Conservation (phyloP, 2,329 filamentous ascomycete species). For the Pseudogymnoascus sp. region DNA sequence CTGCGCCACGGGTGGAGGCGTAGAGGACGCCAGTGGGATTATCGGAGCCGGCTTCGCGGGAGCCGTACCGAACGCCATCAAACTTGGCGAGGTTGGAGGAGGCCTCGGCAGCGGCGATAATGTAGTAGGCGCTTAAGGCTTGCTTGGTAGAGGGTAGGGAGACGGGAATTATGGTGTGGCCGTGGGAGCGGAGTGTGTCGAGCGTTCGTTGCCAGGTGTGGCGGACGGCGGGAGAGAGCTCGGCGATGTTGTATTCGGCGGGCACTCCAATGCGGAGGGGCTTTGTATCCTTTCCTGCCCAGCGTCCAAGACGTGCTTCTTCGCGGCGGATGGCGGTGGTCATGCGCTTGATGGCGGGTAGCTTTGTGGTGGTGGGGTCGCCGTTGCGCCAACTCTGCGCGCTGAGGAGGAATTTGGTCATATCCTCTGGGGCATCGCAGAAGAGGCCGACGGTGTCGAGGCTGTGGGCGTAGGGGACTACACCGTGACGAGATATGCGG, state of each 20-base stretch:
- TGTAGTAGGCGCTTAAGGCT: slow-evolving; percentile 88
- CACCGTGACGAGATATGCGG: slow-evolving; percentile 58
- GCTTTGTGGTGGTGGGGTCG: slow-evolving; percentile 32
- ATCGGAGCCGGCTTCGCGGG: slow-evolving; percentile 34
- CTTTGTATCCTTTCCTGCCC: not conserved
- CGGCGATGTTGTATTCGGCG: slow-evolving; percentile 79
- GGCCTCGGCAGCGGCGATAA: slow-evolving; percentile 90
- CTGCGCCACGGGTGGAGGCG: slow-evolving; percentile 62
- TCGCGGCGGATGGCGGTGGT: not conserved
- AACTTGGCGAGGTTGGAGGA: slow-evolving; percentile 96
- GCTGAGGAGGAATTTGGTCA: slow-evolving; percentile 27
- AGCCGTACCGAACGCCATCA: slow-evolving; percentile 88
- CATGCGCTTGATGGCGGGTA: not conserved
- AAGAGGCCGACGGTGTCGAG: slow-evolving; percentile 66
- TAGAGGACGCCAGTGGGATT: slow-evolving; percentile 63
- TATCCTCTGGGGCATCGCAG: slow-evolving; percentile 34
- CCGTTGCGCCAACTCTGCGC: slow-evolving; percentile 15
- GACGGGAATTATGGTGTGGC: slow-evolving; percentile 66
- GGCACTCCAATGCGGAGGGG: slow-evolving; percentile 47
- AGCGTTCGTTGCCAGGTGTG: slow-evolving; percentile 62
- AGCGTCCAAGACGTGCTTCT: not conserved
- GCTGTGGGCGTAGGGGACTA: slow-evolving; percentile 67
- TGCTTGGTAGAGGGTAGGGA: slow-evolving; percentile 77
- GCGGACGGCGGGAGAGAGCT: slow-evolving; percentile 65
- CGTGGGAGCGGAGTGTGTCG: slow-evolving; percentile 50